These are phyloP conservation scores for Phragmites australis DNA, from an alignment of 176 grass and related monocot genomes.

Conservation along the genomic window DNA sequence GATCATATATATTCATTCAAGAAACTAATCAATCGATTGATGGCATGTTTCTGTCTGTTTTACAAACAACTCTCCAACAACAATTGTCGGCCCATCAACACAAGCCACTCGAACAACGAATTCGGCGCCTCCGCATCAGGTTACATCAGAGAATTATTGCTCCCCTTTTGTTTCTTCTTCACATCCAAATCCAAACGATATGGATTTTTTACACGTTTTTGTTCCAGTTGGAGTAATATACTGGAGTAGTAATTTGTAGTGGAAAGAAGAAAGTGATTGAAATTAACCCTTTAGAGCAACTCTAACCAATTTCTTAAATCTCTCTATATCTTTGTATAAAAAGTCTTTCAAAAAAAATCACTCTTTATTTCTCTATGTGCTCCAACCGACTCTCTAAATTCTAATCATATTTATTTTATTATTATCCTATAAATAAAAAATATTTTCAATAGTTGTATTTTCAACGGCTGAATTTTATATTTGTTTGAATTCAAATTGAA, in stretches of 20 bases:
- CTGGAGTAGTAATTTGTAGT: not conserved
- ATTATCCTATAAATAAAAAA: no score
- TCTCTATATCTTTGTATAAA: no score
- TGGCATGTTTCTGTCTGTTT: slow-evolving; percentile 10
- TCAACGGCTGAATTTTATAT: no score
- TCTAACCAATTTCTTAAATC: no score
- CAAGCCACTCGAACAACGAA: slow-evolving; percentile 29
- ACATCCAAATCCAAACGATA: slow-evolving; percentile 32
- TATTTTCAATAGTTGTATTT: no score
- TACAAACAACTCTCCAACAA: slow-evolving; percentile 17
- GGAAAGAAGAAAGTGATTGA: slow-evolving; percentile 8
- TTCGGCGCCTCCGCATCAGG: not conserved
- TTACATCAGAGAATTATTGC: not conserved
- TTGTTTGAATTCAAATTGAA: no score
- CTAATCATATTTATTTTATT: no score
- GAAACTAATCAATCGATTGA: not conserved
- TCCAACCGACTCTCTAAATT: no score
- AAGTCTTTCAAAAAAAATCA: no score
- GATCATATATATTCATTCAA: not conserved
- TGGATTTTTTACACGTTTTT: slow-evolving; percentile 16
- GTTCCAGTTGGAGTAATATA: not conserved
- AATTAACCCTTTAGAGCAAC: no score
- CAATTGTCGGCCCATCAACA: slow-evolving; percentile 46
- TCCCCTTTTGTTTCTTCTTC: not conserved
- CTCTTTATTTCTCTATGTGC: no score